Evolutionary conservation across 805 yeast genomes (phyloP).

Genomic region (Metschnikowia borealis): DNA sequence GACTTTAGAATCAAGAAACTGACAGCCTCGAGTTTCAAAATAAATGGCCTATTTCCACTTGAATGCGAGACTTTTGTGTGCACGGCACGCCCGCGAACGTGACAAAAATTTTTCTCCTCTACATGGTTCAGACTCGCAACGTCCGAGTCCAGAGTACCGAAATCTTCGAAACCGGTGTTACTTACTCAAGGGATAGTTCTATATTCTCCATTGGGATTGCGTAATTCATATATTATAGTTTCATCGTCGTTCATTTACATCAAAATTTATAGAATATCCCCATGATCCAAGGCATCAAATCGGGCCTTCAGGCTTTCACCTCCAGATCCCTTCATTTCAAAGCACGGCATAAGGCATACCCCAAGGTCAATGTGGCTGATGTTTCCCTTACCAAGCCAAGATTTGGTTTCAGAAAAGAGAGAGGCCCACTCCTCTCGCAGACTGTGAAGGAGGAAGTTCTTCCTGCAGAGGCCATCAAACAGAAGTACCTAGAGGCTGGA

Average conservation of each 20-base stretch:
- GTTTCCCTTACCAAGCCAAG: constrained; percentile 37
- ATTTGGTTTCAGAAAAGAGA: constrained; percentile 35
- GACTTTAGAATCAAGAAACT: constrained; percentile 2
- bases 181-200: background rate
- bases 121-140: constrained; percentile 1
- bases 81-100: constrained; percentile 8
- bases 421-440: constrained; percentile 38
- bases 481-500: constrained; percentile 32
- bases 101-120: constrained; percentile 9
- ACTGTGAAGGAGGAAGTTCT: constrained; percentile 38
- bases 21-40: constrained; percentile 3
- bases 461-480: constrained; percentile 34
- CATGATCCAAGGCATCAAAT: constrained; percentile 3
- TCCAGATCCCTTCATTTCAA: constrained; percentile 27
- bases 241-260: background rate
- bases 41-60: constrained; percentile 1
- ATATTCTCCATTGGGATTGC: background rate
- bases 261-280: background rate
- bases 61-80: constrained; percentile 5
- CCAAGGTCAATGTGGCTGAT: constrained; percentile 37
- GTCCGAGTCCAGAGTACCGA: background rate
- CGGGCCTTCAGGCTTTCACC: constrained; percentile 3
- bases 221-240: background rate
- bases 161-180: background rate
- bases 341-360: constrained; percentile 31